Evolutionary conservation across 805 yeast species (phyloP).

Genomic region (Candida caryicola): DNA sequence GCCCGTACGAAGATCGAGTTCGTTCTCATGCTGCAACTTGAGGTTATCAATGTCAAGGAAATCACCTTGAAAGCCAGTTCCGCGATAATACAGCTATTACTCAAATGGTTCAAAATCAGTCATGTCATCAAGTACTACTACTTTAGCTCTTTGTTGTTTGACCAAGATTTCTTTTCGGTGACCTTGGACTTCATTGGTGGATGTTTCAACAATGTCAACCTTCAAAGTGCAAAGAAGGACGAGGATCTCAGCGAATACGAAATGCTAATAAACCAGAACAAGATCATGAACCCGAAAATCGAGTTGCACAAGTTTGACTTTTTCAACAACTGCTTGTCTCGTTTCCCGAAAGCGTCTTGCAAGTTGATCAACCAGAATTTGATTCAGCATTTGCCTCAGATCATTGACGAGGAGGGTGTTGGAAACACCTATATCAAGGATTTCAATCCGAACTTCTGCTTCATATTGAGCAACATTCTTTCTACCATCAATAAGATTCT

Average conservation of each 20-base stretch:
- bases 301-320: constrained; percentile 32
- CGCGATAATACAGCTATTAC: constrained; percentile 48
- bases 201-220: constrained; percentile 34
- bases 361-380: constrained; percentile 29
- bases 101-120: constrained; percentile 75
- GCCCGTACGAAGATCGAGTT: constrained; percentile 20
- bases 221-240: constrained; percentile 21
- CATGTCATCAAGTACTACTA: constrained; percentile 81
- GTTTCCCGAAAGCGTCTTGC: constrained; percentile 15
- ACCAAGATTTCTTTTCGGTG: constrained; percentile 52
- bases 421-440: constrained; percentile 26
- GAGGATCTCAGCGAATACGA: constrained; percentile 29
- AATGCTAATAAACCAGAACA: constrained; percentile 34
- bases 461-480: constrained; percentile 50
- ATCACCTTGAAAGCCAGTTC: constrained; percentile 57
- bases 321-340: constrained; percentile 34
- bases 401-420: constrained; percentile 24
- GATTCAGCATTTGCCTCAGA: constrained; percentile 26
- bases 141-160: constrained; percentile 67
- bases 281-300: constrained; percentile 38
- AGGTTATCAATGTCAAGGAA: constrained; percentile 60
- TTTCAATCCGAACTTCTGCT: constrained; percentile 44
- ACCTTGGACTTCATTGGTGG: constrained; percentile 32
- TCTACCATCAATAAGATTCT: constrained; percentile 56
- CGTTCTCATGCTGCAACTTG: constrained; percentile 44